Conservation (phyloP, 2,329 filamentous ascomycete genomes). For the Hortaea sp. region DNA sequence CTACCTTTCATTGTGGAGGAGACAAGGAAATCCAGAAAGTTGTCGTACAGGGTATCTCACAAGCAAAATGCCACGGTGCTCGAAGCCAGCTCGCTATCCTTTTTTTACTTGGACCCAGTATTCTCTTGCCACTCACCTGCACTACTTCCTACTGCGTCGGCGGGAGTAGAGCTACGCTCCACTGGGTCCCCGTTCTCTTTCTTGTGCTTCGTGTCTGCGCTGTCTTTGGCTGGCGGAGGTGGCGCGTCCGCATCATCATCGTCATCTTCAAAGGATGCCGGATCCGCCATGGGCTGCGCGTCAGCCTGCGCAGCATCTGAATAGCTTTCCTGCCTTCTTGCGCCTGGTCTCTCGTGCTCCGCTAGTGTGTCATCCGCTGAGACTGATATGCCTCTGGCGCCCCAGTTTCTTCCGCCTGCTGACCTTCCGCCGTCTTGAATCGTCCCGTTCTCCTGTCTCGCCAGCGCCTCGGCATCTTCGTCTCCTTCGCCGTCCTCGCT, state of each 20-base stretch:
- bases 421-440: slow-evolving; percentile 9
- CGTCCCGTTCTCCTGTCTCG: slow-evolving; percentile 23
- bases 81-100: background rate
- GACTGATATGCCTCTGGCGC: slow-evolving; percentile 48
- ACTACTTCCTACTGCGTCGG: slow-evolving; percentile 15
- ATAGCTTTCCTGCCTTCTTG: slow-evolving; percentile 1
- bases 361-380: slow-evolving; percentile 46
- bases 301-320: slow-evolving; percentile 10
- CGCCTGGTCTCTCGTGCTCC: slow-evolving; percentile 16
- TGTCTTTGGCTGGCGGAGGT: slow-evolving; percentile 23
- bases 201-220: slow-evolving; percentile 1
- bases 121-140: slow-evolving; percentile 20
- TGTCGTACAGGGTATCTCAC: background rate
- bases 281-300: slow-evolving; percentile 31
- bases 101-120: background rate
- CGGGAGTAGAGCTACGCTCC: slow-evolving; percentile 1
- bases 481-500: slow-evolving; percentile 50
- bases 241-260: slow-evolving; percentile 29
- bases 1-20: no score
- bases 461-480: slow-evolving; percentile 46
- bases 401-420: slow-evolving; percentile 38
- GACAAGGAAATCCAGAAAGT: no score
- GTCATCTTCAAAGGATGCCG: slow-evolving; percentile 36
- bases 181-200: background rate
- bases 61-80: background rate